phyloP scores from a whole-genome alignment of 2,329 filamentous ascomycete genomes.

The Botryotinia globosa region DNA sequence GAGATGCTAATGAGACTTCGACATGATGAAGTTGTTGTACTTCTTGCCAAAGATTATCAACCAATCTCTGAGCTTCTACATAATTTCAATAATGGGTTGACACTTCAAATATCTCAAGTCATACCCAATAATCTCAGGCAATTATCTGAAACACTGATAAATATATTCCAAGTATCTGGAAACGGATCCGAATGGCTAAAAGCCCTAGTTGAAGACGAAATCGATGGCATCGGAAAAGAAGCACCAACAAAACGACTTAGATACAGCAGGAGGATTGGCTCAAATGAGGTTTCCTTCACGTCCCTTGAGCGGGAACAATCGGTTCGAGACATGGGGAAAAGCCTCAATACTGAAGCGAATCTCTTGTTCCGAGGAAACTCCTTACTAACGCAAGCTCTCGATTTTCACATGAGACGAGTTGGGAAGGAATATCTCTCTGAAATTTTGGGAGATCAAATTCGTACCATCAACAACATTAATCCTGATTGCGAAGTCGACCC shows the following conservation, averaged over 20 bases:
- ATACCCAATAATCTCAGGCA: slow-evolving; percentile 74
- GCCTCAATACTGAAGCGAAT: slow-evolving; percentile 83
- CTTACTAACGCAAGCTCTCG: slow-evolving; percentile 85
- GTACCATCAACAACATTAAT: slow-evolving; percentile 86
- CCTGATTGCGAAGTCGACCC: slow-evolving; percentile 95
- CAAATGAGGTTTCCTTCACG: slow-evolving; percentile 62
- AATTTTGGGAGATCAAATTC: slow-evolving; percentile 78
- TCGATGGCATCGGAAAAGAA: slow-evolving; percentile 86
- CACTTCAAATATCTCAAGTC: slow-evolving; percentile 76
- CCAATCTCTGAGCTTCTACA: slow-evolving; percentile 80
- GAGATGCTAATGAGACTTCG: slow-evolving; percentile 81
- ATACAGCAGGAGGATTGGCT: slow-evolving; percentile 68
- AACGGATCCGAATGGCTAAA: slow-evolving; percentile 85
- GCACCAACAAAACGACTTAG: slow-evolving; percentile 70
- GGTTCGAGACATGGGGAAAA: slow-evolving; percentile 75
- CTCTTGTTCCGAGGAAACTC: slow-evolving; percentile 94
- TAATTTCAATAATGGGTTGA: slow-evolving; percentile 78
- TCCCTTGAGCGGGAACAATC: slow-evolving; percentile 65
- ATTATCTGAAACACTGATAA: slow-evolving; percentile 82
- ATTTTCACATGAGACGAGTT: slow-evolving; percentile 91
- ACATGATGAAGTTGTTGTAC: slow-evolving; percentile 84
- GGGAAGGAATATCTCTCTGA: slow-evolving; percentile 92
- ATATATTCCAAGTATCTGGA: slow-evolving; percentile 93
- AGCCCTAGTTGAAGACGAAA: slow-evolving; percentile 92
- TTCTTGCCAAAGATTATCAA: slow-evolving; percentile 82